Conservation (phyloP, 2,329 filamentous ascomycete genomes). For the Nemania bipapillata region DNA sequence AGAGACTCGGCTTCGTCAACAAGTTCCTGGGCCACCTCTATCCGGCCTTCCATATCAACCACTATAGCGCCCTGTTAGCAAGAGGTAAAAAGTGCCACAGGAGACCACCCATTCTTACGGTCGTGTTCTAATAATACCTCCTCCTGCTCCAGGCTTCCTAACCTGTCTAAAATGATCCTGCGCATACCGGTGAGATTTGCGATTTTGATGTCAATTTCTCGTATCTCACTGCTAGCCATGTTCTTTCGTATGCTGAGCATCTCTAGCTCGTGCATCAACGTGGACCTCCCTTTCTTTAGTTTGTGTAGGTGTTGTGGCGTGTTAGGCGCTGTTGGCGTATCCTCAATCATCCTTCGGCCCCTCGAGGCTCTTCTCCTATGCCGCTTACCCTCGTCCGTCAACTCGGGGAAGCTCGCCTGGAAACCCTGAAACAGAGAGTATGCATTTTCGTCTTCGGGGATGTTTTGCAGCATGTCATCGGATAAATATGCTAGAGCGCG, state of each 20-base stretch:
- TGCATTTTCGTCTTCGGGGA: conserved; percentile 83
- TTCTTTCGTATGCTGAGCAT: conserved; percentile 94
- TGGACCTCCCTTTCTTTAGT: conserved; percentile 81
- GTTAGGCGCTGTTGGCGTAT: conserved; percentile 65
- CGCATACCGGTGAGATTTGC: conserved; percentile 93
- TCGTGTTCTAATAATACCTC: conserved; percentile 91
- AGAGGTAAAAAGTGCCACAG: neutral
- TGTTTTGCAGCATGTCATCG: conserved; percentile 88
- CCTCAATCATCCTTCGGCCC: conserved; percentile 78
- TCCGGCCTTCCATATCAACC: conserved; percentile 68
- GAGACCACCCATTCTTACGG: conserved; percentile 61
- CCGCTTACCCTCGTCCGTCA: conserved; percentile 75
- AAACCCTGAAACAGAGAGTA: conserved; percentile 98
- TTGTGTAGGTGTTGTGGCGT: conserved; percentile 75
- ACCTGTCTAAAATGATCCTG: conserved; percentile 85
- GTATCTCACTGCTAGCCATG: conserved; percentile 96
- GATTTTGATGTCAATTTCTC: conserved; percentile 96
- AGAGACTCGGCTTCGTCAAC: conserved; percentile 69
- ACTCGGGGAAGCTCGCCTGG: conserved; percentile 82
- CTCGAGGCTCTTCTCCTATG: conserved; percentile 76
- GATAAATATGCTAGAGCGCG: conserved; percentile 87
- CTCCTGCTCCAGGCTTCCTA: conserved; percentile 88
- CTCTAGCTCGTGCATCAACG: conserved; percentile 85
- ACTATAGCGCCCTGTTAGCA: conserved; percentile 59
- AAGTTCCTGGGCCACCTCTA: conserved; percentile 70